phyloP scores from a whole-genome alignment of 768 basidiomycete species.

The Nevesoporus exiguus region DNA sequence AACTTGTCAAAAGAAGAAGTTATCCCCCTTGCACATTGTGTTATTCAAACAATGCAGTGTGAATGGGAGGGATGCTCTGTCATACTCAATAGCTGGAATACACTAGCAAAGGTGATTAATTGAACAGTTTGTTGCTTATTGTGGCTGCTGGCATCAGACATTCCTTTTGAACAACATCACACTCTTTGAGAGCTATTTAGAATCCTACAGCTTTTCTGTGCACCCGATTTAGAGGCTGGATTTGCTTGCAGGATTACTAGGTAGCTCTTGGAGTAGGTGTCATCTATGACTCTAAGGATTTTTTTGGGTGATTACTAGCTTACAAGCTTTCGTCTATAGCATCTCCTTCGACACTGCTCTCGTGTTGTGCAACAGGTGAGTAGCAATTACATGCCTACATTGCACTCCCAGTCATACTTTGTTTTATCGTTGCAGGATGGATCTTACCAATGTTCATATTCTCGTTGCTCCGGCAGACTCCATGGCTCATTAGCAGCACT shows the following conservation, averaged over 20 bases:
- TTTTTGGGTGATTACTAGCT: slow-evolving; percentile 10
- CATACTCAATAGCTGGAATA: slow-evolving; percentile 29
- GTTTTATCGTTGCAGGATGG: slow-evolving; percentile 19
- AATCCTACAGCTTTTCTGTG: slow-evolving; percentile 17
- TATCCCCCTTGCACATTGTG: slow-evolving; percentile 20
- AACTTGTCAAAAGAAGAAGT: slow-evolving; percentile 23
- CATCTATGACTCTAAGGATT: neutral
- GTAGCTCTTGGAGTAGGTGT: slow-evolving; percentile 11
- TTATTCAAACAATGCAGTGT: slow-evolving; percentile 26
- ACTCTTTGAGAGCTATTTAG: slow-evolving; percentile 2
- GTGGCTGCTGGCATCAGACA: slow-evolving; percentile 6
- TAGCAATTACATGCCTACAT: neutral
- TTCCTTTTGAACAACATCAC: neutral
- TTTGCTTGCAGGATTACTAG: slow-evolving; percentile 22
- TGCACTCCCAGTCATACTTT: neutral
- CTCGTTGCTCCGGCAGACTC: slow-evolving; percentile 28
- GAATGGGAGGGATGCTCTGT: slow-evolving; percentile 28
- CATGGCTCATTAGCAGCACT: slow-evolving; percentile 19
- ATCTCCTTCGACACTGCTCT: slow-evolving; percentile 26
- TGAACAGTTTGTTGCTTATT: slow-evolving; percentile 2
- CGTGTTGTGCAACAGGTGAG: slow-evolving; percentile 15
- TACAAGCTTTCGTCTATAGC: slow-evolving; percentile 14
- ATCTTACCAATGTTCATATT: slow-evolving; percentile 21
- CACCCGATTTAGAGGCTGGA: too few species aligned
- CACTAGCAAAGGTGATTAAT: slow-evolving; percentile 29